These are phyloP conservation scores for Blastobotrys malaysiensis DNA, from an alignment of 1,139 yeast species.

Conservation along the genomic window DNA sequence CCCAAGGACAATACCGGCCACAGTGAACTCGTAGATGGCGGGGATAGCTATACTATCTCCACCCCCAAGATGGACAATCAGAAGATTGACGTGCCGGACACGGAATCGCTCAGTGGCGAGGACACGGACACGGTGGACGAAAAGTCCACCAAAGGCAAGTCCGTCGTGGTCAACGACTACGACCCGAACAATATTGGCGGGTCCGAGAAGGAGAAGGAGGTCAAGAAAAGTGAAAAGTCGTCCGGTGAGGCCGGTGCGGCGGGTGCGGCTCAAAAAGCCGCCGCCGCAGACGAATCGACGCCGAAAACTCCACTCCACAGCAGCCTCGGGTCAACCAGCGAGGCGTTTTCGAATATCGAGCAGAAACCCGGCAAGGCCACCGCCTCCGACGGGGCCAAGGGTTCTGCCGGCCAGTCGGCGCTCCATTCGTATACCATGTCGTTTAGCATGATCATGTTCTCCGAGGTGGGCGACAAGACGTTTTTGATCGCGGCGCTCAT, in stretches of 20 bases:
- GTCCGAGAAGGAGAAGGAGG: conserved; percentile 18
- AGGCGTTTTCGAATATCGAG: not conserved
- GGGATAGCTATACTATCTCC: conserved; percentile 29
- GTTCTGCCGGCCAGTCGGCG: conserved; percentile 9
- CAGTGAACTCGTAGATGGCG: conserved; percentile 24
- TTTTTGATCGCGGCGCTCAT: conserved; percentile 92
- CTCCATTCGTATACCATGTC: conserved; percentile 34
- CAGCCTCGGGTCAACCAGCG: conserved; percentile 1
- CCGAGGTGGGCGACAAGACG: conserved; percentile 96
- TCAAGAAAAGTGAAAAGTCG: not conserved
- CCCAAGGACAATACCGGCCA: conserved; percentile 34
- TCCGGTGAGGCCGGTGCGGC: not conserved
- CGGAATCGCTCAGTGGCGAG: conserved; percentile 16
- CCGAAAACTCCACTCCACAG: conserved; percentile 11
- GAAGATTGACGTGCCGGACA: conserved; percentile 25
- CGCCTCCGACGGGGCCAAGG: conserved; percentile 1
- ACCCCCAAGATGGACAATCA: conserved; percentile 30
- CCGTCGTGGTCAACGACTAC: conserved; percentile 36
- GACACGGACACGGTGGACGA: conserved; percentile 16
- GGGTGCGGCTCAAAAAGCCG: not conserved
- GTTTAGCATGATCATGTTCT: conserved; percentile 70
- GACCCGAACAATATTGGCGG: conserved; percentile 36
- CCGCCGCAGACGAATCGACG: conserved; percentile 9
- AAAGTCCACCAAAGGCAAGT: conserved; percentile 26
- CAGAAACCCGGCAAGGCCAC: not conserved